Evolutionary conservation across 1,284 basidiomycete genomes (phyloP).

Genomic region (Leccinum angustisporum): DNA sequence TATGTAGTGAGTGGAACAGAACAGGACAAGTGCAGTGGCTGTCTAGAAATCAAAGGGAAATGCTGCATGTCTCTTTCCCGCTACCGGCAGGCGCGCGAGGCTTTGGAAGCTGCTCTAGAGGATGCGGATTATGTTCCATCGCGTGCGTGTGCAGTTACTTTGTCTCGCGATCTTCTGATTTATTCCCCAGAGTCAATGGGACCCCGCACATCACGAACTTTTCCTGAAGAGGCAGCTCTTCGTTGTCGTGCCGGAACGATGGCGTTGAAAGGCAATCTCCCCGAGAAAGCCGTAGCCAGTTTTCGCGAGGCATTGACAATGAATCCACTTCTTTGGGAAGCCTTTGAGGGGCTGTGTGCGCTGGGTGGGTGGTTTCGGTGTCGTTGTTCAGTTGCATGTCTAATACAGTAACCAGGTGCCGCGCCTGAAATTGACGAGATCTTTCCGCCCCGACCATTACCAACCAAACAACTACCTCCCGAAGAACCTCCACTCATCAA

Average conservation of each 20-base stretch:
- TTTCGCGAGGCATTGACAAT: slow-evolving; percentile 72
- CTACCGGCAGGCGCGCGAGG: slow-evolving; percentile 69
- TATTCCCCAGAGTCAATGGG: slow-evolving; percentile 48
- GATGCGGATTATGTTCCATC: slow-evolving; percentile 51
- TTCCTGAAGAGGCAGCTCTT: slow-evolving; percentile 65
- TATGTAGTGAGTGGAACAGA: slow-evolving; percentile 62
- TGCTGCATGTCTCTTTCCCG: slow-evolving; percentile 74
- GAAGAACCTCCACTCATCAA: slow-evolving; percentile 49
- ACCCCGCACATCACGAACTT: slow-evolving; percentile 48
- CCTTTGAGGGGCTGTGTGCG: slow-evolving; percentile 85
- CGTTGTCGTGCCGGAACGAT: slow-evolving; percentile 69
- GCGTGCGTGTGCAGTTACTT: slow-evolving; percentile 43
- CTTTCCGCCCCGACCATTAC: slow-evolving; percentile 63
- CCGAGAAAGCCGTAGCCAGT: slow-evolving; percentile 66
- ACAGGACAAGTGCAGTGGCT: slow-evolving; percentile 67
- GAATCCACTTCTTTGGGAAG: slow-evolving; percentile 91
- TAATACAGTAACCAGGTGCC: slow-evolving; percentile 46
- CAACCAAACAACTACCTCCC: slow-evolving; percentile 51
- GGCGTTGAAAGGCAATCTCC: slow-evolving; percentile 74
- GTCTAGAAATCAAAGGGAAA: slow-evolving; percentile 76
- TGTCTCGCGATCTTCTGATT: slow-evolving; percentile 17
- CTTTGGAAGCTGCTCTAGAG: slow-evolving; percentile 59
- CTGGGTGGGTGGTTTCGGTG: slow-evolving; percentile 55
- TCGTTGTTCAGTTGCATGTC: slow-evolving; percentile 9
- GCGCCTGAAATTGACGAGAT: slow-evolving; percentile 68